Percentiles rank a stretch among this genome's conserved stretches.
Evolutionary conservation across 805 yeast species (phyloP).

Genomic region (Wickerhamomyces sydowiorum): DNA sequence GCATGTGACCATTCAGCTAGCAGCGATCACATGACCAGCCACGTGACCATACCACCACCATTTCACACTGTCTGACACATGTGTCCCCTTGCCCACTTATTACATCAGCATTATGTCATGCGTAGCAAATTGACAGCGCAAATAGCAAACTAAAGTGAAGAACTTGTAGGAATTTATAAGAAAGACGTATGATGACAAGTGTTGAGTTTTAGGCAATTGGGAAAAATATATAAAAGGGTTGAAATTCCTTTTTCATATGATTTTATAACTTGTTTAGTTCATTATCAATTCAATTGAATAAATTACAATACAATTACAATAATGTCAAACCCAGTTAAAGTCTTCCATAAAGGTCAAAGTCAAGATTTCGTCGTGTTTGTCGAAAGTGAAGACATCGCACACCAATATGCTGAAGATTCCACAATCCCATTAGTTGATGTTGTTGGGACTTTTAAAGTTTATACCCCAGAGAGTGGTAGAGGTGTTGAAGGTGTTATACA

Average conservation of each 20-base stretch:
- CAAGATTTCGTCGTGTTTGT: slow-evolving; percentile 63
- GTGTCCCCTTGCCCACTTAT: background rate
- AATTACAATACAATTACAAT: background rate
- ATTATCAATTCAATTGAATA: background rate
- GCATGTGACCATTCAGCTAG: too few species aligned
- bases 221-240: background rate
- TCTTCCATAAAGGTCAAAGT: slow-evolving; percentile 59
- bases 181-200: too few species aligned
- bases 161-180: too few species aligned
- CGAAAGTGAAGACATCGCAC: slow-evolving; percentile 43
- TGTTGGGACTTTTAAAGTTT: slow-evolving; percentile 63
- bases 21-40: too few species aligned
- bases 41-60: too few species aligned
- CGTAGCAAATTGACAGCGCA: too few species aligned
- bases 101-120: background rate
- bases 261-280: background rate
- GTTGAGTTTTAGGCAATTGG: too few species aligned
- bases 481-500: slow-evolving; percentile 72
- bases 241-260: background rate
- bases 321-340: slow-evolving; percentile 35
- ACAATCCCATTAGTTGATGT: slow-evolving; percentile 51
- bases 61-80: background rate
- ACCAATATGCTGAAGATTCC: slow-evolving; percentile 46
- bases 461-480: slow-evolving; percentile 47
- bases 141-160: background rate